These are phyloP conservation scores for Phytophthora cactorum DNA, from an alignment of 352 stramenopile species.

Conservation along the genomic window DNA sequence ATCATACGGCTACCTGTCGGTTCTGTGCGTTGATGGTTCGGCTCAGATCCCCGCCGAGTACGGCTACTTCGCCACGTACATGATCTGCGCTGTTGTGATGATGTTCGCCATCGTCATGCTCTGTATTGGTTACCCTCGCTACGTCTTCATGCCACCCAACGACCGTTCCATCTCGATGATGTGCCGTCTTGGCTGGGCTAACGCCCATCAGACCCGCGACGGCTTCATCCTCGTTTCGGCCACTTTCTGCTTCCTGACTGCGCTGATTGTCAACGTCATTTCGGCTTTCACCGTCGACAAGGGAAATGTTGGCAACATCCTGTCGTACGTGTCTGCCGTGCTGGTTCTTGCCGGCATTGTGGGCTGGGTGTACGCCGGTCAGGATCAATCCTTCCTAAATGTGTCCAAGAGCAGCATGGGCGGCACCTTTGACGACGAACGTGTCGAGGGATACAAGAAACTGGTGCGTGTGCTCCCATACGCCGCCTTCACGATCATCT, in stretches of 20 bases:
- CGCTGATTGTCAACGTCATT: constrained; percentile 57
- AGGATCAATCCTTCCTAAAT: constrained; percentile 34
- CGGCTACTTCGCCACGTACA: too few species aligned
- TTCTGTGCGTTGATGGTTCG: too few species aligned
- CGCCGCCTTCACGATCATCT: constrained; percentile 65
- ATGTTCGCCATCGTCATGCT: too few species aligned
- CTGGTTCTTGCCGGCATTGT: constrained; percentile 38
- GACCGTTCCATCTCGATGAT: too few species aligned
- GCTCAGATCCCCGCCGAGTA: too few species aligned
- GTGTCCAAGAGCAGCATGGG: too few species aligned
- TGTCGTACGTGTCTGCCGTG: constrained; percentile 50
- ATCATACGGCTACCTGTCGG: too few species aligned
- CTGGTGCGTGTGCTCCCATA: constrained; percentile 60
- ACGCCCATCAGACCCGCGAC: constrained; percentile 31
- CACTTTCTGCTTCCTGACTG: constrained; percentile 40
- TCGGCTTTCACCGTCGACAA: constrained; percentile 43
- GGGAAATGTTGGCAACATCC: constrained; percentile 34
- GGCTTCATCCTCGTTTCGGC: constrained; percentile 39
- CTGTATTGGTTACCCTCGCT: too few species aligned
- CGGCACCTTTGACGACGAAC: constrained; percentile 40
- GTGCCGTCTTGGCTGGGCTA: neutral
- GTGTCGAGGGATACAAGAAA: constrained; percentile 55
- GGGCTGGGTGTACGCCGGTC: constrained; percentile 29
- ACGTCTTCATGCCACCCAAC: too few species aligned
- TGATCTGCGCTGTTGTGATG: too few species aligned